phyloP scores from a whole-genome alignment of 2,329 filamentous ascomycete genomes.

The Seiridium unicorne region DNA sequence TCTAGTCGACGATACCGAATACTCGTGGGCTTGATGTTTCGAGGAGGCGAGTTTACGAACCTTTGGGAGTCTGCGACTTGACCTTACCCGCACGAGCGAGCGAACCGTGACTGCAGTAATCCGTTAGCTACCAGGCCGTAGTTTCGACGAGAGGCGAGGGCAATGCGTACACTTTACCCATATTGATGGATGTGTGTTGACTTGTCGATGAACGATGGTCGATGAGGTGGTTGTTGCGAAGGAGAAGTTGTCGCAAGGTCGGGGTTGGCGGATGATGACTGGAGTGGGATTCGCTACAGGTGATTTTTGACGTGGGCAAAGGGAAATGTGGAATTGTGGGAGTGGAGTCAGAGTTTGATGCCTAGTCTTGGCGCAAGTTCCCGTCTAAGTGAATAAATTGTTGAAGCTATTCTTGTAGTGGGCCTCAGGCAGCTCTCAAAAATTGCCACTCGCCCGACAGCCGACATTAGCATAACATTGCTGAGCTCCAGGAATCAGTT shows the following conservation, averaged over 20 bases:
- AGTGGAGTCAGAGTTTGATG: background rate
- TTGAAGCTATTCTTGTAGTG: no score
- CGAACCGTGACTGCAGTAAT: background rate
- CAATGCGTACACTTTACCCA: constrained; percentile 53
- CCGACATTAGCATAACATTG: no score
- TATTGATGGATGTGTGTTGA: constrained; percentile 21
- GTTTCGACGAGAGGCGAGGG: constrained; percentile 51
- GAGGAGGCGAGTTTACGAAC: constrained; percentile 43
- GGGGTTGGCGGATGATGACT: background rate
- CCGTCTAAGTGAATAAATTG: no score
- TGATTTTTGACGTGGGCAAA: constrained; percentile 1
- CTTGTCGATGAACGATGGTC: constrained; percentile 15
- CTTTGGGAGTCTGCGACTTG: constrained; percentile 94
- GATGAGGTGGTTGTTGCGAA: constrained; percentile 4
- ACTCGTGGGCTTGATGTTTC: constrained; percentile 1
- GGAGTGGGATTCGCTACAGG: background rate
- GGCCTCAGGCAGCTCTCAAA: no score
- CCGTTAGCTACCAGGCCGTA: background rate
- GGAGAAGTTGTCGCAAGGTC: background rate
- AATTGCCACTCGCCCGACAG: no score
- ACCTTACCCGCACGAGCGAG: constrained; percentile 66
- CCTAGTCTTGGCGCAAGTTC: background rate
- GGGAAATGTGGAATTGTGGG: constrained; percentile 4
- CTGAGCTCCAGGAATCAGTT: no score
- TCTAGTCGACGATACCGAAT: background rate